A percentile compares a stretch with the other conserved stretches of the same genome.
These are phyloP conservation scores for Pleochaeta shiraiana DNA, from an alignment of 2,329 filamentous ascomycete species.

Conservation along the genomic window DNA sequence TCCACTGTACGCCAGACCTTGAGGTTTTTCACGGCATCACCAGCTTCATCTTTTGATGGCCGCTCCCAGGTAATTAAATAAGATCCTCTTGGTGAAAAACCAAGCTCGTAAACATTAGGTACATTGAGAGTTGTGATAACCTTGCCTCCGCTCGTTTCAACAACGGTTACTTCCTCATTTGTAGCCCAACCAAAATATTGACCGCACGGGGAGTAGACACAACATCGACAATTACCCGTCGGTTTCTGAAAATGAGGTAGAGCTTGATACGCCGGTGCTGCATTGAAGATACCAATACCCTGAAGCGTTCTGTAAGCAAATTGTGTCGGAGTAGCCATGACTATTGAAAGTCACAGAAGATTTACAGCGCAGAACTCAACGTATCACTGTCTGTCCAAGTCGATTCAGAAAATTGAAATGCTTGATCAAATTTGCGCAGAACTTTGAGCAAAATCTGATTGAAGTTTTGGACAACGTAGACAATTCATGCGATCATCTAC, in stretches of 20 bases:
- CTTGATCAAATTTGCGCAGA: no score
- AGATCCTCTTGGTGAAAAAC: conserved; percentile 79
- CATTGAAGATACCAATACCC: conserved; percentile 84
- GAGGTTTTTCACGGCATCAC: conserved; percentile 86
- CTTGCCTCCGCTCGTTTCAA: conserved; percentile 59
- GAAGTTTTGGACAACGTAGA: no score
- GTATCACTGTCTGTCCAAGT: no score
- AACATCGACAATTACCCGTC: conserved; percentile 87
- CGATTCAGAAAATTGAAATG: no score
- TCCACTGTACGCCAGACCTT: conserved; percentile 87
- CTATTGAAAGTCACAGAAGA: conserved; percentile 60
- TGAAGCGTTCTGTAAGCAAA: conserved; percentile 96
- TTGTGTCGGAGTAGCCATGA: conserved; percentile 85
- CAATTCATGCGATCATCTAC: no score
- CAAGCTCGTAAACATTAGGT: conserved; percentile 77
- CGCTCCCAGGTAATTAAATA: conserved; percentile 97
- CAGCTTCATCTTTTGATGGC: conserved; percentile 75
- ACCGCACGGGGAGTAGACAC: conserved; percentile 86
- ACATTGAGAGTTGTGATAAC: conserved; percentile 54
- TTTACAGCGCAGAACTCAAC: no score
- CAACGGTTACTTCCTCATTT: conserved; percentile 63
- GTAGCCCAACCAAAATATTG: conserved; percentile 93
- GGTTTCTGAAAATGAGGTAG: conserved; percentile 69
- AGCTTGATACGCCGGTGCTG: conserved; percentile 67
- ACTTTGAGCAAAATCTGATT: no score